Evolutionary conservation across 164 flowering plant genomes (phyloP).

Genomic region (Umbellularia californica): DNA sequence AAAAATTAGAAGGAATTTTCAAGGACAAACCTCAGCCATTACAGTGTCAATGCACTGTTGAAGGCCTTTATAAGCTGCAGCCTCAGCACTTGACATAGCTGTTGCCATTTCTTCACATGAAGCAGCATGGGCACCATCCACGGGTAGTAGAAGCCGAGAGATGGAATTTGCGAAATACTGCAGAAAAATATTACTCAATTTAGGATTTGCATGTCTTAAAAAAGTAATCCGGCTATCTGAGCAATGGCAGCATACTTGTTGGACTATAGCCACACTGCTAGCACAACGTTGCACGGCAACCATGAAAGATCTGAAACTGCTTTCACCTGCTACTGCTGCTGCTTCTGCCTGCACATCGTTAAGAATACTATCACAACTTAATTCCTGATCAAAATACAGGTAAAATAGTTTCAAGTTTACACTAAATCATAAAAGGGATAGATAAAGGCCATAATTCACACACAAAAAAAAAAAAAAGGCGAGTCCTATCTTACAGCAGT

Average conservation of each 20-base stretch:
- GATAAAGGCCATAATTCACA: neutral
- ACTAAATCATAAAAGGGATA: neutral
- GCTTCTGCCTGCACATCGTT: constrained; percentile 83
- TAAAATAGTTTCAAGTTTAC: neutral
- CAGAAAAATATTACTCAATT: constrained; percentile 1
- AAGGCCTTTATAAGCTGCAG: constrained; percentile 95
- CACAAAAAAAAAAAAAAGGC: neutral
- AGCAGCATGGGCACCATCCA: constrained; percentile 99
- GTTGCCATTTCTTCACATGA: constrained; percentile 96
- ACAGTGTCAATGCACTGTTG: constrained; percentile 98
- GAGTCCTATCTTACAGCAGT: constrained; percentile 63
- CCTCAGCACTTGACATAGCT: constrained; percentile 95
- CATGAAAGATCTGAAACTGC: constrained; percentile 98
- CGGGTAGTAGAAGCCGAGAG: constrained; percentile 86
- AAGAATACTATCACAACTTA: constrained; percentile 9
- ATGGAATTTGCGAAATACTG: constrained; percentile 93
- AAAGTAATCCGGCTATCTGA: neutral
- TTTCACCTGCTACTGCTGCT: constrained; percentile 99
- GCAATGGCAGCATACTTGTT: constrained; percentile 57
- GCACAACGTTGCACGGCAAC: constrained; percentile 97
- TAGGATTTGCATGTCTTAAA: neutral
- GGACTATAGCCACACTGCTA: constrained; percentile 96
- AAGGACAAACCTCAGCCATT: constrained; percentile 85
- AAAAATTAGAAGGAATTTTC: neutral
- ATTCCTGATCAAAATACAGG: neutral